Conservation (phyloP, 495 filamentous ascomycete species). For the Penicillium dipodomyicola region DNA sequence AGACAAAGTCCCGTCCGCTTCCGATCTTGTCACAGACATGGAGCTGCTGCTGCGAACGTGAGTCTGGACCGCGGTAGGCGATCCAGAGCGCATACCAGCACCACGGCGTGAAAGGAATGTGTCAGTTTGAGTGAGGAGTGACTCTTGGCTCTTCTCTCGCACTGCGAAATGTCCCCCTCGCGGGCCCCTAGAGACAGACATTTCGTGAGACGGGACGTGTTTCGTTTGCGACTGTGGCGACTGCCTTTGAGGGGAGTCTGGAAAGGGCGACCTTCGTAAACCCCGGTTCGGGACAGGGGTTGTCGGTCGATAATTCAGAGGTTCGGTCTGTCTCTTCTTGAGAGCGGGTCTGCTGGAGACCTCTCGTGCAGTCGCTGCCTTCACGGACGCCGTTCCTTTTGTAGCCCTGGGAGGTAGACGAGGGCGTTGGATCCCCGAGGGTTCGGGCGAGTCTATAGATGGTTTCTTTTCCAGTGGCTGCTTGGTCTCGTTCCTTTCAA, state of each 20-base stretch:
- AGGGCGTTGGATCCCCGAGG: conserved; percentile 10
- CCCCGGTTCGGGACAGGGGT: conserved; percentile 37
- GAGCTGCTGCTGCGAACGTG: conserved; percentile 50
- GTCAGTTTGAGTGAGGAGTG: conserved; percentile 58
- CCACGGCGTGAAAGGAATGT: conserved; percentile 53
- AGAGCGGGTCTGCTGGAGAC: conserved; percentile 9
- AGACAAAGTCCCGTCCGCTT: conserved; percentile 41
- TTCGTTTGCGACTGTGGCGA: conserved; percentile 26
- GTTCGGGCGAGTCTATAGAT: conserved; percentile 17
- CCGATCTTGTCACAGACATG: conserved; percentile 47
- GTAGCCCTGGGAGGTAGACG: conserved; percentile 16
- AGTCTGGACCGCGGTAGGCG: conserved; percentile 44
- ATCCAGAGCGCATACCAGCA: conserved; percentile 46
- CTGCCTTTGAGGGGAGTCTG: conserved; percentile 21
- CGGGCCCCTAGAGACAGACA: conserved; percentile 27
- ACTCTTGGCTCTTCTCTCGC: conserved; percentile 54
- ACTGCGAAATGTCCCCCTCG: conserved; percentile 50
- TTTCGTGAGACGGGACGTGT: conserved; percentile 23
- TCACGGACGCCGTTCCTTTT: conserved; percentile 24
- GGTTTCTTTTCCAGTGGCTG: conserved; percentile 20
- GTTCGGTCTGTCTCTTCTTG: conserved; percentile 17
- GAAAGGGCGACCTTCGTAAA: conserved; percentile 42
- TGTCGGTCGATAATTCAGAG: conserved; percentile 13
- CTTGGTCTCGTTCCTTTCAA: conserved; percentile 33
- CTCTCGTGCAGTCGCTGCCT: conserved; percentile 24